Evolutionary conservation across 768 basidiomycete genomes (phyloP).

Genomic region (Paxillus rubicundulus): DNA sequence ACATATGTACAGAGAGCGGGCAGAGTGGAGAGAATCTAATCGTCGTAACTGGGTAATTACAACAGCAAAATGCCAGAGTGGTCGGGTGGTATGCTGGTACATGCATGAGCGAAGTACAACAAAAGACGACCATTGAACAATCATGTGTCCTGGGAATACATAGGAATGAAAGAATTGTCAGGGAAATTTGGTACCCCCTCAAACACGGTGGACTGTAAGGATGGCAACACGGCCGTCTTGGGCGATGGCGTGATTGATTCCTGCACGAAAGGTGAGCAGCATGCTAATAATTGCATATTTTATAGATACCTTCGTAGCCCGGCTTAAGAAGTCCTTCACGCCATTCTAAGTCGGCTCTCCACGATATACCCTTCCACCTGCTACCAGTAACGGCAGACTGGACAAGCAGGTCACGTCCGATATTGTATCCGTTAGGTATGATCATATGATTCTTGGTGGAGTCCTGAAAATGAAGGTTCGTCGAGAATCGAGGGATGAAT

Average conservation of each 20-base stretch:
- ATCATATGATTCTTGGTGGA: conserved; percentile 71
- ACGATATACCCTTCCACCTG: conserved; percentile 62
- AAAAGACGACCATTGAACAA: background rate
- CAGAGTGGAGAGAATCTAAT: conserved; percentile 2
- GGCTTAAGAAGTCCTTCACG: conserved; percentile 63
- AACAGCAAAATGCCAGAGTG: background rate
- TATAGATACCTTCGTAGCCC: conserved; percentile 60
- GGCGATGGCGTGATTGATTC: conserved; percentile 76
- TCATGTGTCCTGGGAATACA: background rate
- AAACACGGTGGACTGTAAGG: conserved; percentile 59
- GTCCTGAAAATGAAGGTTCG: conserved; percentile 33
- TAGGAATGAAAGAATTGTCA: background rate
- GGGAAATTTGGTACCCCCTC: background rate
- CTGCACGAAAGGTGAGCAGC: conserved; percentile 35
- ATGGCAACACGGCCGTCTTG: conserved; percentile 83
- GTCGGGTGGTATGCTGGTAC: background rate
- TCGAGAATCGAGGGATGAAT: background rate
- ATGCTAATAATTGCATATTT: background rate
- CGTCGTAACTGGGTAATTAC: conserved; percentile 3
- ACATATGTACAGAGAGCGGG: background rate
- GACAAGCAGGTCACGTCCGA: conserved; percentile 78
- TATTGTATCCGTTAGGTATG: conserved; percentile 74
- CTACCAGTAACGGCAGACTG: conserved; percentile 58
- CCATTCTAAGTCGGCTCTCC: conserved; percentile 80
- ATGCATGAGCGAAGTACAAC: background rate